Conservation (phyloP, 257 asterid genomes). For the Oldenlandia corymbosa region DNA sequence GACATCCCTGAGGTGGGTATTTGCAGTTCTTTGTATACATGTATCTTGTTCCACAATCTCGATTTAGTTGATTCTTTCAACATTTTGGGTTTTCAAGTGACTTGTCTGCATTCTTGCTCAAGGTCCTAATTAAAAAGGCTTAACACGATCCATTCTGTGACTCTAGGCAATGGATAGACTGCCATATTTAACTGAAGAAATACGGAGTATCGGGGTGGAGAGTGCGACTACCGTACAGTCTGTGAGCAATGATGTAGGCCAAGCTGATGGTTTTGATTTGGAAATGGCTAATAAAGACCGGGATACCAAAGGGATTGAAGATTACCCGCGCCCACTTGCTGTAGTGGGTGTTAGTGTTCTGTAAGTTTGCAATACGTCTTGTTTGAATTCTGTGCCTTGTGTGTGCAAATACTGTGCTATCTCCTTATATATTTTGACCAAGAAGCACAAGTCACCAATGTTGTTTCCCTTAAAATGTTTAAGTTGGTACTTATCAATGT, state of each 20-base stretch:
- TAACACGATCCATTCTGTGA: neutral
- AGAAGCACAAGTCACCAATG: neutral
- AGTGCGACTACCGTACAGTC: constrained; percentile 18
- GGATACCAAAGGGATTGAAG: constrained; percentile 69
- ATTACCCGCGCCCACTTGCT: constrained; percentile 72
- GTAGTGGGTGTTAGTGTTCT: constrained; percentile 88
- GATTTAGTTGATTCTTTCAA: neutral
- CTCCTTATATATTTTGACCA: neutral
- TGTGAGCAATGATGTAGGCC: constrained; percentile 20
- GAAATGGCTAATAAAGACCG: constrained; percentile 26
- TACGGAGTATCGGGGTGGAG: constrained; percentile 58
- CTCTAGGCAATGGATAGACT: constrained; percentile 68
- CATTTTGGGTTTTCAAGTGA: neutral
- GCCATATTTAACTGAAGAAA: constrained; percentile 55
- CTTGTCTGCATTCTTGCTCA: neutral
- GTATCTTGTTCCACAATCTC: neutral
- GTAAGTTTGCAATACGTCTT: too few relatives aligned
- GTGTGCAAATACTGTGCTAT: too few relatives aligned
- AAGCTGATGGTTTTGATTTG: constrained; percentile 22
- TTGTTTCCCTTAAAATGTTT: neutral
- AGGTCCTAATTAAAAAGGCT: neutral
- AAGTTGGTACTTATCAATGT: neutral
- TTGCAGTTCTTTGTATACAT: constrained; percentile 7
- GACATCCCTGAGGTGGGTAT: constrained; percentile 72
- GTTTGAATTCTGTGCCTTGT: too few relatives aligned